Evolutionary conservation across 768 basidiomycete genomes (phyloP).

Genomic region (Brasilioporus rufonigricans): DNA sequence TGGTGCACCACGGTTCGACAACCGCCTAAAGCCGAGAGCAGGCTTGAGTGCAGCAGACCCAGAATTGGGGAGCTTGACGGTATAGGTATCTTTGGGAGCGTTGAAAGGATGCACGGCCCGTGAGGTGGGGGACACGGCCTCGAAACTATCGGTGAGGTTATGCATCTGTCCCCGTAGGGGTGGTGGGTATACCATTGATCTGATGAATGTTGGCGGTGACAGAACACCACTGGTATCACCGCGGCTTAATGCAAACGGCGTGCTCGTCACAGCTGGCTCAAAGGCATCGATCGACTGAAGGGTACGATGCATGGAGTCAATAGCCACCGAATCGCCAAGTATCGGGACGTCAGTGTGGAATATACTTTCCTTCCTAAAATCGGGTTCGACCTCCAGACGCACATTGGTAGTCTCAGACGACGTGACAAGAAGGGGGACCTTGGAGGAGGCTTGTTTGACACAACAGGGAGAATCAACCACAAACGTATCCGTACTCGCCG

Average conservation of each 20-base stretch:
- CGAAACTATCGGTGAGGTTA: neutral
- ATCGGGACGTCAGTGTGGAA: neutral
- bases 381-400: too few species aligned
- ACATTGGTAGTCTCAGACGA: neutral
- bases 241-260: slow-evolving; percentile 8
- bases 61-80: slow-evolving; percentile 10
- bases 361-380: neutral
- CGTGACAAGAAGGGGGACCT: slow-evolving; percentile 6
- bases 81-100: neutral
- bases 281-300: slow-evolving; percentile 2
- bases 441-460: slow-evolving; percentile 3
- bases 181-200: neutral
- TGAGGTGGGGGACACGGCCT: slow-evolving; percentile 5
- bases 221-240: neutral
- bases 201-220: neutral
- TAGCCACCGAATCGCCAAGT: neutral
- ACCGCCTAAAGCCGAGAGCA: neutral
- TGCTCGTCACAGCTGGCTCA: slow-evolving; percentile 17
- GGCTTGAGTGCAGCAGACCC: neutral
- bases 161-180: neutral
- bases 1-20: neutral
- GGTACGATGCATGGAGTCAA: neutral
- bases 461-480: slow-evolving; percentile 22
- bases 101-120: slow-evolving; percentile 3
- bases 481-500: slow-evolving; percentile 22